Percentiles rank a stretch among this genome's conserved stretches.
These are phyloP conservation scores for Aspergillus bombycis DNA, from an alignment of 2,329 filamentous ascomycete species.

Conservation along the genomic window DNA sequence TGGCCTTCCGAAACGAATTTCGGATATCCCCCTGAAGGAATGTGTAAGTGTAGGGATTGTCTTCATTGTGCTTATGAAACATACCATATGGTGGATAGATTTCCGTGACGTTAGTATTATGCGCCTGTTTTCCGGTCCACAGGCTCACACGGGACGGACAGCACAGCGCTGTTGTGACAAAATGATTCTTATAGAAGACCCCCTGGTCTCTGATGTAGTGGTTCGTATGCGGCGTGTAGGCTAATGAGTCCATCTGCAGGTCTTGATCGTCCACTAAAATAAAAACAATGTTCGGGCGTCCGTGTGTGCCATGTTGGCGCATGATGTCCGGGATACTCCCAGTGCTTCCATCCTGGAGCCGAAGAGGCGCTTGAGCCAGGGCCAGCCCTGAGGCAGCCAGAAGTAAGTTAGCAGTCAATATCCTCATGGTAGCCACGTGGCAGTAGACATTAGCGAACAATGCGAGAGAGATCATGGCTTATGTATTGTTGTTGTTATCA, in stretches of 20 bases:
- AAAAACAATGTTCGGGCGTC: conserved; percentile 61
- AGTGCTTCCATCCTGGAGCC: not conserved
- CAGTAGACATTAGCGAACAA: not conserved
- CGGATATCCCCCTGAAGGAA: conserved; percentile 44
- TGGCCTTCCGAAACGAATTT: conserved; percentile 55
- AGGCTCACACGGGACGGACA: conserved; percentile 67
- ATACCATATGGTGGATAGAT: conserved; percentile 53
- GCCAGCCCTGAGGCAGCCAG: not conserved
- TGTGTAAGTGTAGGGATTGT: too few relatives aligned
- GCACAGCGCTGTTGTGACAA: conserved; percentile 66
- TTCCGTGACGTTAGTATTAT: conserved; percentile 70
- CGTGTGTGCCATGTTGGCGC: not conserved
- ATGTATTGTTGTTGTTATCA: not conserved
- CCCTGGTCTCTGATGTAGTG: conserved; percentile 60
- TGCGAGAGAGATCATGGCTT: not conserved
- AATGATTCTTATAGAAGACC: conserved; percentile 63
- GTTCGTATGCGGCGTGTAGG: conserved; percentile 60
- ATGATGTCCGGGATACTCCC: not conserved
- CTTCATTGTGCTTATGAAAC: accelerated
- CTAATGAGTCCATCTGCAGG: conserved; percentile 59
- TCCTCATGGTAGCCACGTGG: not conserved
- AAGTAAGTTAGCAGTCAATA: not conserved
- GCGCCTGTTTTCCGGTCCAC: conserved; percentile 65
- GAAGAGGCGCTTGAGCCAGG: not conserved
- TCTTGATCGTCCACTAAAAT: conserved; percentile 71